Percentiles rank a stretch among this genome's conserved stretches.
Evolutionary conservation across 1,139 yeast genomes (phyloP).

Genomic region (Geotrichum restrictum): DNA sequence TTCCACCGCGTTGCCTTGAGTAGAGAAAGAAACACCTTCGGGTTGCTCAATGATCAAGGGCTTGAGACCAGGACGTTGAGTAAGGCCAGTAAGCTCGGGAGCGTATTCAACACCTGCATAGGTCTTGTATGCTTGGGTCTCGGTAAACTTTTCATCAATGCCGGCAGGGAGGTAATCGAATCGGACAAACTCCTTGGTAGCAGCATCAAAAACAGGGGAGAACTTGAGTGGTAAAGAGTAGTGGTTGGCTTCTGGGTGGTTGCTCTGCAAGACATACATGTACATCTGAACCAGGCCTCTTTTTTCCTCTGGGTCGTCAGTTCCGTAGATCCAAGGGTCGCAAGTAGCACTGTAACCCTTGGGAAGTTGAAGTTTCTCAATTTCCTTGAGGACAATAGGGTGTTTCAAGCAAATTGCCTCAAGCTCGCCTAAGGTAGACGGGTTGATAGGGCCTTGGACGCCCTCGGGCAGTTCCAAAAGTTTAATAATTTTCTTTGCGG

Average conservation of each 20-base stretch:
- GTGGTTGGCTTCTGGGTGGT: conserved; percentile 59
- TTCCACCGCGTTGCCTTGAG: conserved; percentile 56
- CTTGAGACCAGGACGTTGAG: conserved; percentile 31
- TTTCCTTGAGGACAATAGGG: conserved; percentile 50
- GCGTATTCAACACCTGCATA: conserved; percentile 42
- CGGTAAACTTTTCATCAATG: conserved; percentile 51
- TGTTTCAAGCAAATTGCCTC: conserved; percentile 52
- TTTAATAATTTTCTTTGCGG: conserved; percentile 54
- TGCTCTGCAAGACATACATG: conserved; percentile 68
- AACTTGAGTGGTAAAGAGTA: conserved; percentile 80
- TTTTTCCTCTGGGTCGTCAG: conserved; percentile 55
- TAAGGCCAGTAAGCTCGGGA: conserved; percentile 59
- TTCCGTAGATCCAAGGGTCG: conserved; percentile 86
- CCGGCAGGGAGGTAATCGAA: conserved; percentile 69
- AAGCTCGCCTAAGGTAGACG: conserved; percentile 57
- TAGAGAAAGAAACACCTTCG: conserved; percentile 74
- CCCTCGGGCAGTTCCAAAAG: conserved; percentile 53
- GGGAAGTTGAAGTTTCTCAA: conserved; percentile 55
- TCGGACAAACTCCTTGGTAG: conserved; percentile 61
- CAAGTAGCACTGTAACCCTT: conserved; percentile 37
- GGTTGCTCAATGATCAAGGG: conserved; percentile 77
- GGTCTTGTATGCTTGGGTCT: conserved; percentile 36
- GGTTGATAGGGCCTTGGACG: conserved; percentile 61
- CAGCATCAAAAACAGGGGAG: conserved; percentile 73
- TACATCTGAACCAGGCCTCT: conserved; percentile 66